Evolutionary conservation across 208 protist genomes (phyloP).

Genomic region (Crithidia sp.): DNA sequence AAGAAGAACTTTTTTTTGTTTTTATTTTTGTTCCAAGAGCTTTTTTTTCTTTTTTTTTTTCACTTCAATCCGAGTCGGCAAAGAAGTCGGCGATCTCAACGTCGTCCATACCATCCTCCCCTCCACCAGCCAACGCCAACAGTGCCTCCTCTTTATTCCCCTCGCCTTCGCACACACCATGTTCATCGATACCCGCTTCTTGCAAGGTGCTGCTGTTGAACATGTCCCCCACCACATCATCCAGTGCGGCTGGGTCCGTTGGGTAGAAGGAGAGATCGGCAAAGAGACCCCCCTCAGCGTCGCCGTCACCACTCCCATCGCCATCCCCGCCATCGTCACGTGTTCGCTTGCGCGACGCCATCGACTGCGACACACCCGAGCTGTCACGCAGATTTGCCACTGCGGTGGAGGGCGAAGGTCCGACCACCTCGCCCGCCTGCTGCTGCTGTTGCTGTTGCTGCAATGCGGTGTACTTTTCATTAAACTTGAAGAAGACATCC

Average conservation of each 20-base stretch:
- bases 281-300: background rate
- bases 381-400: too few species aligned
- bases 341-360: background rate
- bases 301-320: background rate
- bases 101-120: constrained; percentile 20
- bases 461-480: constrained; percentile 59
- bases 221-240: background rate
- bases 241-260: background rate
- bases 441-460: constrained; percentile 17
- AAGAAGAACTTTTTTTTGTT: too few species aligned
- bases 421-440: too few species aligned
- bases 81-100: constrained; percentile 65
- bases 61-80: constrained; percentile 47
- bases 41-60: background rate
- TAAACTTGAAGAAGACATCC: constrained; percentile 87
- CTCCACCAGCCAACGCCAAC: background rate
- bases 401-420: too few species aligned
- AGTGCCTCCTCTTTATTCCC: background rate
- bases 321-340: background rate
- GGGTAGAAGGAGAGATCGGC: constrained; percentile 8
- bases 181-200: background rate
- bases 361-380: too few species aligned
- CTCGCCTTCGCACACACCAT: background rate
- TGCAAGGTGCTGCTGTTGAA: background rate
- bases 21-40: constrained; percentile 13